phyloP scores from a whole-genome alignment of 192 early-diverging fungal genomes.

The Backusella circina region DNA sequence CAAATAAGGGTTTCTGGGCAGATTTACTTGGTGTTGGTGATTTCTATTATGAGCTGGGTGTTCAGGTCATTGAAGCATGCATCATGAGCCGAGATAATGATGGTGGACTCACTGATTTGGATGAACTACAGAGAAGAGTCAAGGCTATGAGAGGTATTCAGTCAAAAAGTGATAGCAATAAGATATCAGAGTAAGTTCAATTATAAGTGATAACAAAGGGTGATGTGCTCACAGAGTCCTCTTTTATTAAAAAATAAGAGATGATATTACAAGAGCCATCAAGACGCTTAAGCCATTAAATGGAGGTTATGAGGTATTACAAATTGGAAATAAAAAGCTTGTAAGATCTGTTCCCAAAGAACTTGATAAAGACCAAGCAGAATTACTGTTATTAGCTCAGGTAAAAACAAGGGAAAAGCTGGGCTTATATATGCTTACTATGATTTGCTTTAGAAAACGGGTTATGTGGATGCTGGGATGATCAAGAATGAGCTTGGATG shows the following conservation, averaged over 20 bases:
- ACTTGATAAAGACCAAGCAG: constrained; percentile 77
- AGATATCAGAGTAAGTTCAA: constrained; percentile 25
- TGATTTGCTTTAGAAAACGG: constrained; percentile 17
- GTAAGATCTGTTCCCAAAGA: constrained; percentile 89
- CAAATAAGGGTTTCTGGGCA: constrained; percentile 95
- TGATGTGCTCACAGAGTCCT: too few relatives aligned
- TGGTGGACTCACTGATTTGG: constrained; percentile 88
- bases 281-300: constrained; percentile 85
- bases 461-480: constrained; percentile 39
- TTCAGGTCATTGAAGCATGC: constrained; percentile 93
- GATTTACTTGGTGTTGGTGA: constrained; percentile 93
- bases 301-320: constrained; percentile 83
- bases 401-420: constrained; percentile 22
- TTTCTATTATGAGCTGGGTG: constrained; percentile 94
- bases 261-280: constrained; percentile 86
- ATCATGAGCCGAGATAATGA: constrained; percentile 78
- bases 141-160: constrained; percentile 59
- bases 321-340: constrained; percentile 76
- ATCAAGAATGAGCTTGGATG: constrained; percentile 48
- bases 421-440: background rate
- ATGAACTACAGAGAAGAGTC: constrained; percentile 70
- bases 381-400: constrained; percentile 70
- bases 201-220: too few relatives aligned
- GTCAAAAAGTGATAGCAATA: constrained; percentile 20
- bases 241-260: too few relatives aligned